Conservation (phyloP, 768 basidiomycete genomes). For the Tephrocybe sp. region DNA sequence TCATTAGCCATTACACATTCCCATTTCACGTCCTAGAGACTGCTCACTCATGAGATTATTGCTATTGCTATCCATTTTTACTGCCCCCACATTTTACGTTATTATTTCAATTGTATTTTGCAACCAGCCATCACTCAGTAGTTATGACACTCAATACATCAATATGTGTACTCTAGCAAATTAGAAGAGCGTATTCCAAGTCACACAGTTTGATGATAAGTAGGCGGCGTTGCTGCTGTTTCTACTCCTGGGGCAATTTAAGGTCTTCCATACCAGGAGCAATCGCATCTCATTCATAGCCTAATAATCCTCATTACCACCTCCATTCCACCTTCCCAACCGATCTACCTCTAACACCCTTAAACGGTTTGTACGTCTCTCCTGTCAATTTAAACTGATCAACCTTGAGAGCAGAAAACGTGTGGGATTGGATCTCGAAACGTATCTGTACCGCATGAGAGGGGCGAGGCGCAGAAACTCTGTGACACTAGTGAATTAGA, state of each 20-base stretch:
- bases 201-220: no score
- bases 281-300: no score
- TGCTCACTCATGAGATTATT: no score
- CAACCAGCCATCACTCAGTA: background rate
- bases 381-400: constrained; percentile 80
- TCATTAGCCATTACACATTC: no score
- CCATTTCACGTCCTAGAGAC: no score
- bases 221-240: no score
- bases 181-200: no score
- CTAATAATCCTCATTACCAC: constrained; percentile 30
- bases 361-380: constrained; percentile 87
- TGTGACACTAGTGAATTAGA: constrained; percentile 15
- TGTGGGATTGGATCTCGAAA: constrained; percentile 70
- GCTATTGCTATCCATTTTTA: no score
- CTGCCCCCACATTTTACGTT: background rate
- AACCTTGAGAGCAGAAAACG: constrained; percentile 79
- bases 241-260: no score
- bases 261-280: no score
- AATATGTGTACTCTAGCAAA: no score
- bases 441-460: constrained; percentile 71
- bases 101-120: background rate
- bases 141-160: no score
- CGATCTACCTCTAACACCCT: constrained; percentile 75
- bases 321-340: constrained; percentile 72
- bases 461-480: constrained; percentile 49